Evolutionary conservation across 2,329 filamentous ascomycete genomes (phyloP), one percentile per base, ranked within the genome.

Genomic region (Colletotrichum tabaci): DNA sequence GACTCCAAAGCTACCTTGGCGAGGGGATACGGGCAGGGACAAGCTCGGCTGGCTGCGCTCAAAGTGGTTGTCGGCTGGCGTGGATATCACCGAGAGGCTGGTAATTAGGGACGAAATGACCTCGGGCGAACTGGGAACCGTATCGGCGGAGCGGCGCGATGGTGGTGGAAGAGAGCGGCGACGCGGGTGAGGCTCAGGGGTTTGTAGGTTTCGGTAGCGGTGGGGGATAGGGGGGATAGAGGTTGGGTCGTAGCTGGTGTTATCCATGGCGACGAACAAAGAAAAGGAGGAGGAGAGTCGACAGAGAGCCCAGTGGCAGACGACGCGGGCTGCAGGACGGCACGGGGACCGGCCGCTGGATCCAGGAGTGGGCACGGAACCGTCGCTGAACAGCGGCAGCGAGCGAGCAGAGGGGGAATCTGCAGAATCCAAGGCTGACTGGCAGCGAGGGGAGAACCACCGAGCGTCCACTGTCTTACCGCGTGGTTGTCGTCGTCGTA

Each of bases 71-170:
- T 88, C 90, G 66, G 92, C 88, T 26, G 93, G 92, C 60, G 89
- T 87, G 23, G 91, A 92, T 75, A 89, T 93, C 77, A 90, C 89
- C 76, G 90, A 90, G 47, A 92, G 86, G 65, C 88, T 94, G 74
- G 91, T 94, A 82, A 93, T 95, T 65, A 90, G 84, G 66, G 87
- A 89, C 35, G 89, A 91, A 69, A 92, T 94, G 79, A 95, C 88
- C 78, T 93, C 91, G 69, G 92, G 92, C 60, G 89, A 90, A 16
- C 89, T 86, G 50, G 87, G 84, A 35, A 83, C 78, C 55, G 83
- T 66, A n/a, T 76, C 74, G 68, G 74, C 67, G 40, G 73, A 73
- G 63, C 76, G 73, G 74, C 66, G 67, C 62, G 72, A 72, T 23
- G 49, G 66, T 66, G 62, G 72, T 72, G 42, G 76, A 49, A 40